Base-by-base conservation (phyloP, 2,329 filamentous ascomycete genomes). In the Cladosporium sp. region DNA sequence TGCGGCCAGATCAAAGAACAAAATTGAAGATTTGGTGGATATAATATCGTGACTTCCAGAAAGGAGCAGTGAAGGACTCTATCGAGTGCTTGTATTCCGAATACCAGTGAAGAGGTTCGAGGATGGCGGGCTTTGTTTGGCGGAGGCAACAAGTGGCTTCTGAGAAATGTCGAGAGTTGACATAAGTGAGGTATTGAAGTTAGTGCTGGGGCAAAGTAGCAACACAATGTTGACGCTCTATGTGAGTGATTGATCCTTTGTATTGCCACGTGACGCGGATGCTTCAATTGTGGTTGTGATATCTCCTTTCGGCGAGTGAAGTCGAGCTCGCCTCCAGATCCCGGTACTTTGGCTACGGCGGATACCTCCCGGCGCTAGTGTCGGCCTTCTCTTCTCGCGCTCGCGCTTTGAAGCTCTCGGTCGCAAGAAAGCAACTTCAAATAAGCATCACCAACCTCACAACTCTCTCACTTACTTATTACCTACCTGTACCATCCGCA, bases 371-470 rank as follows among this genome's bases (percentile, higher is more conserved):
- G 51, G 18, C 26, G 51, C 51, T 32, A 54, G 30, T 46, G n/a
- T 25, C 39, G 56, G 43, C 10, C 30, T 53, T 61, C 58, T 21
- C 30, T 53, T 61, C 58, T 13, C 39, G 14, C 58, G 58, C 39
- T 43, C 49, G 32, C 14, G 59, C 59, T 53, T 30, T 51, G n/a
- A 23, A 23, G 26, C 18, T 46, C 51, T 54, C 49, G 54, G 60
- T 54, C 60, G 60, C 60, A 63, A 46, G 39, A 46, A 63, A 63
- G 60, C 58, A 51, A 39, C 43, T 51, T 34, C 58, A 36, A 61
- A 36, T 43, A 30, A 26, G 30, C 25, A 26, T 18, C 26, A 39
- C 34, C 23, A 51, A 62, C 51, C 25, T 48, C 34, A 48, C 39
- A 21, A 46, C n/a, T 54, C 51, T 5, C 30, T 36, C 21, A 13